Percentiles rank a stretch among this genome's conserved stretches.
These are phyloP conservation scores for Paecilomyces dactylethromorphus DNA, from an alignment of 2,329 filamentous ascomycete species.

Conservation along the genomic window DNA sequence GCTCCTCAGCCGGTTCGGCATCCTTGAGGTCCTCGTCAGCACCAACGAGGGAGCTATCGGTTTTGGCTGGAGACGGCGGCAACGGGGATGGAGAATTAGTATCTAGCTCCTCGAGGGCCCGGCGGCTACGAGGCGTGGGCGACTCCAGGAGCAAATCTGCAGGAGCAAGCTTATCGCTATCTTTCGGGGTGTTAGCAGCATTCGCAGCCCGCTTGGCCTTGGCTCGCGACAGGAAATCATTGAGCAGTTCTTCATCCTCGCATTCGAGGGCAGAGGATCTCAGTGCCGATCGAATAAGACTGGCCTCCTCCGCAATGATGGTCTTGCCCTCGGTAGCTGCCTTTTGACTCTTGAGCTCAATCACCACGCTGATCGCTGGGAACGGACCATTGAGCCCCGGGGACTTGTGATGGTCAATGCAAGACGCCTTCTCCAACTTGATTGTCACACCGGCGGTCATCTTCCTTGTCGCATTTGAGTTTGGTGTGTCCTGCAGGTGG, in stretches of 20 bases:
- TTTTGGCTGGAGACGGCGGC: slow-evolving; percentile 26
- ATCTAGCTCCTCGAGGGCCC: slow-evolving; percentile 29
- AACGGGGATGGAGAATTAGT: slow-evolving; percentile 33
- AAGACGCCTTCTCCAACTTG: background rate
- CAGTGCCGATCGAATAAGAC: slow-evolving; percentile 29
- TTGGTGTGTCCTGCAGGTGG: background rate
- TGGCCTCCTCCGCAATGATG: slow-evolving; percentile 24
- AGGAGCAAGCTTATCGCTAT: slow-evolving; percentile 9
- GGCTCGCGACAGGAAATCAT: slow-evolving; percentile 34
- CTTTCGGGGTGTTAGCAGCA: slow-evolving; percentile 14
- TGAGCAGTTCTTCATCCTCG: slow-evolving; percentile 33
- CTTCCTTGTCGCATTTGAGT: background rate
- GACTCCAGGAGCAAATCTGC: slow-evolving; percentile 11
- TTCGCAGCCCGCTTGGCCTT: slow-evolving; percentile 35
- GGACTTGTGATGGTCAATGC: background rate
- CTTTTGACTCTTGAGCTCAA: slow-evolving; percentile 2
- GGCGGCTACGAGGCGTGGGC: slow-evolving; percentile 25
- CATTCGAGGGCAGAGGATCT: slow-evolving; percentile 29
- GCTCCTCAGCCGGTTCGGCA: slow-evolving; percentile 8
- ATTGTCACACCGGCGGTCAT: background rate
- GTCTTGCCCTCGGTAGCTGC: slow-evolving; percentile 14
- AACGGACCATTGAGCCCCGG: background rate
- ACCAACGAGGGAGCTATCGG: slow-evolving; percentile 9
- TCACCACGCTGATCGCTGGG: slow-evolving; percentile 2
- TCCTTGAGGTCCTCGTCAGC: slow-evolving; percentile 4